Conservation (phyloP, 495 filamentous ascomycete genomes). For the Penicillium lagena region DNA sequence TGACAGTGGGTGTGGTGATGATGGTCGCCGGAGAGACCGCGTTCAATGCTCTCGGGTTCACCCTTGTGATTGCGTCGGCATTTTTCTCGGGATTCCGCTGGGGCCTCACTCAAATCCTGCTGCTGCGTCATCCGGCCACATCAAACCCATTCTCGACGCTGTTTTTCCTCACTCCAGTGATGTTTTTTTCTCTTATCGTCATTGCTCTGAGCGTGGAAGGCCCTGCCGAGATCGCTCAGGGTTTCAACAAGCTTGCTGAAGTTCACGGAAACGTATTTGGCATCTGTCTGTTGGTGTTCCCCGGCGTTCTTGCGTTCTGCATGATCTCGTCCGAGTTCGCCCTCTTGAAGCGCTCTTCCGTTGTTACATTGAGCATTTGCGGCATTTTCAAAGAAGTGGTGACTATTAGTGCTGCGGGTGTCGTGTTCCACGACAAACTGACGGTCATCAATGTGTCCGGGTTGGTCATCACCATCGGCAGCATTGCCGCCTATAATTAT, state of each 20-base stretch:
- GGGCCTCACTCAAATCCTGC: conserved; percentile 92
- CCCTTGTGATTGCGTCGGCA: conserved; percentile 84
- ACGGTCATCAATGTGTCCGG: conserved; percentile 86
- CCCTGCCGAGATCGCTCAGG: conserved; percentile 53
- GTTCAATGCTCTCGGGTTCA: conserved; percentile 82
- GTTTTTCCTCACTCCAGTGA: conserved; percentile 92
- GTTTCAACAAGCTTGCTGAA: conserved; percentile 53
- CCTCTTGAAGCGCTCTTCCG: conserved; percentile 86
- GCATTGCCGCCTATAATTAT: conserved; percentile 88
- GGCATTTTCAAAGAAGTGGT: conserved; percentile 99
- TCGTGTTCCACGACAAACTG: conserved; percentile 84
- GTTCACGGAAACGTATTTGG: conserved; percentile 57
- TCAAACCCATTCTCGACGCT: conserved; percentile 95
- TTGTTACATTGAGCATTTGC: conserved; percentile 93
- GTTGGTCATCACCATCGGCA: conserved; percentile 77
- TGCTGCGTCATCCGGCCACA: conserved; percentile 91
- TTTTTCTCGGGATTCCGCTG: conserved; percentile 97
- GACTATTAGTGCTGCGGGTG: conserved; percentile 82
- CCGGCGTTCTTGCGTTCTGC: conserved; percentile 84
- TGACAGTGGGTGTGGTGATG: conserved; percentile 95
- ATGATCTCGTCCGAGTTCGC: conserved; percentile 98
- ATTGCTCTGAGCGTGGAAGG: conserved; percentile 89
- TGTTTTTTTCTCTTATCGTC: conserved; percentile 77
- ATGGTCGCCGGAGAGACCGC: conserved; percentile 97
- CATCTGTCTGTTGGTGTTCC: conserved; percentile 70